Conservation (phyloP, 176 grass and related monocot species). For the Canna indica region DNA sequence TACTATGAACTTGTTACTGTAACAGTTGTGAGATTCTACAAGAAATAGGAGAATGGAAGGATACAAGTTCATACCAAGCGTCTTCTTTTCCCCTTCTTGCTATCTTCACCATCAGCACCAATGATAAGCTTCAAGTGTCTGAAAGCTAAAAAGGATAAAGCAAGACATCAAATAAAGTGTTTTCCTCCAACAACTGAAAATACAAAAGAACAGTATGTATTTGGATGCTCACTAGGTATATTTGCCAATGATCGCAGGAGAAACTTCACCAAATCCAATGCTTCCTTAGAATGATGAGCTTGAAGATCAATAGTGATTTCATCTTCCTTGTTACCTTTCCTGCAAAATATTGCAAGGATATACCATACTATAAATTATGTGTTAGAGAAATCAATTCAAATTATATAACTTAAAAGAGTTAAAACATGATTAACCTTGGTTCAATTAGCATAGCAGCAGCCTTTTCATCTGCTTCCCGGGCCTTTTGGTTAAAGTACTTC, state of each 20-base stretch:
- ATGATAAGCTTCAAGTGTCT: slow-evolving; percentile 53
- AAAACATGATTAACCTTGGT: background rate
- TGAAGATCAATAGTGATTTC: slow-evolving; percentile 47
- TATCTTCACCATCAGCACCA: slow-evolving; percentile 43
- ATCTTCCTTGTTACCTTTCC: slow-evolving; percentile 36
- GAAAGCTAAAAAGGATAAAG: slow-evolving; percentile 38
- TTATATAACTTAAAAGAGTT: background rate
- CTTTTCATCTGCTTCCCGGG: slow-evolving; percentile 10
- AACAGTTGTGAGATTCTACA: too few species aligned
- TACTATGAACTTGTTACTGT: too few species aligned
- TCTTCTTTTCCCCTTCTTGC: slow-evolving; percentile 64
- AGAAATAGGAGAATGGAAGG: too few species aligned
- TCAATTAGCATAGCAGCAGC: background rate
- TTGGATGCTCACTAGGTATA: slow-evolving; percentile 60
- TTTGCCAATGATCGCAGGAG: slow-evolving; percentile 59
- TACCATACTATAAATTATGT: background rate
- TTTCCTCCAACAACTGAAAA: background rate
- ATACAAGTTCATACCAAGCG: slow-evolving; percentile 47
- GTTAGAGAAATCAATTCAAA: slow-evolving; percentile 6
- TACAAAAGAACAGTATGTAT: slow-evolving; percentile 13
- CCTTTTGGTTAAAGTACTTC: background rate
- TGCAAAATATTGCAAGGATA: slow-evolving; percentile 25
- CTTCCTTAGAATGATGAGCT: slow-evolving; percentile 35
- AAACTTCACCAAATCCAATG: slow-evolving; percentile 55
- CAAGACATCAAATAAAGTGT: slow-evolving; percentile 1